These are phyloP conservation scores for Cymodocea nodosa DNA, from an alignment of 116 monocot genomes.

Conservation along the genomic window DNA sequence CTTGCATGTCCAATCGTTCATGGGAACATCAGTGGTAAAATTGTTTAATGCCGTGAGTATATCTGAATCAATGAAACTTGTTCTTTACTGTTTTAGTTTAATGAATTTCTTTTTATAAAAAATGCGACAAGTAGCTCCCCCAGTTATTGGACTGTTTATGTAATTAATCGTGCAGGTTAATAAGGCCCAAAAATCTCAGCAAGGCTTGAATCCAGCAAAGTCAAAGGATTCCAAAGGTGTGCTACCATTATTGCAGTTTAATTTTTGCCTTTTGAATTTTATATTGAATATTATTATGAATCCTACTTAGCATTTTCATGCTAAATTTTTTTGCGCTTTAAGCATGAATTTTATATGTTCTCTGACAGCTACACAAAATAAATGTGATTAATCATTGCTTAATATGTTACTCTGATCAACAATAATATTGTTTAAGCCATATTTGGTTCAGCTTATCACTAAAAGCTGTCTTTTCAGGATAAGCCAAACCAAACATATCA, in stretches of 20 bases:
- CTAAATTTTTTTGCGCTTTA: too few relatives aligned
- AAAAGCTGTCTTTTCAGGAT: too few relatives aligned
- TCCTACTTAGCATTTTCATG: too few relatives aligned
- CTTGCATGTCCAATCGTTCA: constrained; percentile 14
- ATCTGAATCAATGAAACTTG: background rate
- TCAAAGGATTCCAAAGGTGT: constrained; percentile 74
- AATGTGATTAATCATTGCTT: too few relatives aligned
- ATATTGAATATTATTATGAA: too few relatives aligned
- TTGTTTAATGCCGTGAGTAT: constrained; percentile 78
- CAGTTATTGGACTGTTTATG: too few relatives aligned
- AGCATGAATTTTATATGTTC: too few relatives aligned
- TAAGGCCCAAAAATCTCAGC: constrained; percentile 59
- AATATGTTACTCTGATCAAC: too few relatives aligned
- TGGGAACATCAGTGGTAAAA: constrained; percentile 55
- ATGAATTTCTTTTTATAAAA: background rate
- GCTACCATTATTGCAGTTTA: background rate
- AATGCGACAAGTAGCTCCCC: background rate
- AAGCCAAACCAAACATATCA: too few relatives aligned
- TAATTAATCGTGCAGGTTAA: constrained; percentile 39
- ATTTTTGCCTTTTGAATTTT: background rate
- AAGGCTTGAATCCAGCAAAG: constrained; percentile 58
- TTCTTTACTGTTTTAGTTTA: constrained; percentile 2
- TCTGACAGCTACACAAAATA: too few relatives aligned
- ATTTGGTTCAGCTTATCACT: too few relatives aligned
- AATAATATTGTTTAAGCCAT: too few relatives aligned